phyloP scores from a whole-genome alignment of 306 rosid species.

The Lathyrus aphaca region DNA sequence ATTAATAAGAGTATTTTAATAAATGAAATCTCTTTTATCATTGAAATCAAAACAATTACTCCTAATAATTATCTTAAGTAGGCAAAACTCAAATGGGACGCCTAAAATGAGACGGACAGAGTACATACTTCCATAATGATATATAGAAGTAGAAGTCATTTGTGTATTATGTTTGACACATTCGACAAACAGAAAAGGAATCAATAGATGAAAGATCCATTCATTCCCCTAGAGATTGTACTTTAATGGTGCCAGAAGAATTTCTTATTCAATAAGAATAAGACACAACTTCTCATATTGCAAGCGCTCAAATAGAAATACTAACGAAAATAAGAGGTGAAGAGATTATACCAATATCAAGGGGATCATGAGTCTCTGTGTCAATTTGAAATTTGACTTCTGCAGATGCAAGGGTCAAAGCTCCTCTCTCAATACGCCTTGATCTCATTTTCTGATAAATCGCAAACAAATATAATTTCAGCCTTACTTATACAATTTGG shows the following conservation, averaged over 20 bases:
- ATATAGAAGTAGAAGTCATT: constrained; percentile 3
- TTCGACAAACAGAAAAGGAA: constrained; percentile 14
- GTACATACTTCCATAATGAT: not conserved
- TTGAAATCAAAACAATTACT: no score
- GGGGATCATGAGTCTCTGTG: constrained; percentile 99
- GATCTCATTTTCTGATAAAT: constrained; percentile 80
- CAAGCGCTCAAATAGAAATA: constrained; percentile 21
- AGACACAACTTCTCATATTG: constrained; percentile 24
- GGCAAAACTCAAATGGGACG: no score
- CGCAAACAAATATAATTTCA: constrained; percentile 37
- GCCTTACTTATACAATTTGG: not conserved
- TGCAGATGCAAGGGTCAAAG: constrained; percentile 98
- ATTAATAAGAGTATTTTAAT: no score
- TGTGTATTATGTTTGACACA: constrained; percentile 4
- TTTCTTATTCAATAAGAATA: constrained; percentile 24
- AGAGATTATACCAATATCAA: constrained; percentile 76
- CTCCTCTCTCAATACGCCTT: constrained; percentile 94
- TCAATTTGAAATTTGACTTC: constrained; percentile 98
- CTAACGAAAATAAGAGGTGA: constrained; percentile 28
- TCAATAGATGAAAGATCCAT: constrained; percentile 8
- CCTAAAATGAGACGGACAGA: no score
- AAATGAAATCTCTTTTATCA: no score
- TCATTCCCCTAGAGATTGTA: constrained; percentile 19
- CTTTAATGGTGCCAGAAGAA: constrained; percentile 28
- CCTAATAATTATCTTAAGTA: no score